Conservation (phyloP, 306 rosid species). For the Psophocarpus tetragonolobus region DNA sequence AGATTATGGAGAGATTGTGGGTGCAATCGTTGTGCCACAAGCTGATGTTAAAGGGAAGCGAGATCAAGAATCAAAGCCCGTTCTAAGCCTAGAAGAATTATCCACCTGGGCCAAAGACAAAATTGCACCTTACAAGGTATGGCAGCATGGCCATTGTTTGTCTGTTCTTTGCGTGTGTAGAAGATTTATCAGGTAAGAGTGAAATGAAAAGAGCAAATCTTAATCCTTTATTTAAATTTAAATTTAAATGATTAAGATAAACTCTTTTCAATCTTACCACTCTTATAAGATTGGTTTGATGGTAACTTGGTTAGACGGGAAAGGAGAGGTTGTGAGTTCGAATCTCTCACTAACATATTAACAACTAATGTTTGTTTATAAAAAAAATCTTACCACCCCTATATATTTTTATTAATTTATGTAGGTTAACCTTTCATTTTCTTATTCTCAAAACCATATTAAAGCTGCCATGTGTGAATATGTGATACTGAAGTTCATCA, state of each 20-base stretch:
- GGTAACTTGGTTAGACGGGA: too few species aligned
- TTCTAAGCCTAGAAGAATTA: slow-evolving; percentile 66
- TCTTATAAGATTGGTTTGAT: too few species aligned
- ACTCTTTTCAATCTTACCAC: too few species aligned
- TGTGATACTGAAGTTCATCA: slow-evolving; percentile 18
- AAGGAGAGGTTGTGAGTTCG: too few species aligned
- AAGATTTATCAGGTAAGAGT: background rate
- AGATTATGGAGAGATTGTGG: slow-evolving; percentile 81
- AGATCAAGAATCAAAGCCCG: slow-evolving; percentile 57
- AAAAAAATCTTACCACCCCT: too few species aligned
- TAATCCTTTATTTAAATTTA: background rate
- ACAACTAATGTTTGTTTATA: too few species aligned
- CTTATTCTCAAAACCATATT: background rate
- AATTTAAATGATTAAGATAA: too few species aligned
- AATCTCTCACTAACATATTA: too few species aligned
- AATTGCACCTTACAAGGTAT: slow-evolving; percentile 96
- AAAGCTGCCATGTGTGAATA: background rate
- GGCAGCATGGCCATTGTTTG: slow-evolving; percentile 3
- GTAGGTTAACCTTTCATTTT: too few species aligned
- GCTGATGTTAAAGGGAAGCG: slow-evolving; percentile 44
- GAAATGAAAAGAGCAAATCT: background rate
- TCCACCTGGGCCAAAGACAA: slow-evolving; percentile 77
- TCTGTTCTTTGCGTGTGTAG: background rate
- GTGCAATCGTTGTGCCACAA: slow-evolving; percentile 71
- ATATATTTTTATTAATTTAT: too few species aligned